Conservation (phyloP, 805 yeast species). For the Nakazawaea ernobii region DNA sequence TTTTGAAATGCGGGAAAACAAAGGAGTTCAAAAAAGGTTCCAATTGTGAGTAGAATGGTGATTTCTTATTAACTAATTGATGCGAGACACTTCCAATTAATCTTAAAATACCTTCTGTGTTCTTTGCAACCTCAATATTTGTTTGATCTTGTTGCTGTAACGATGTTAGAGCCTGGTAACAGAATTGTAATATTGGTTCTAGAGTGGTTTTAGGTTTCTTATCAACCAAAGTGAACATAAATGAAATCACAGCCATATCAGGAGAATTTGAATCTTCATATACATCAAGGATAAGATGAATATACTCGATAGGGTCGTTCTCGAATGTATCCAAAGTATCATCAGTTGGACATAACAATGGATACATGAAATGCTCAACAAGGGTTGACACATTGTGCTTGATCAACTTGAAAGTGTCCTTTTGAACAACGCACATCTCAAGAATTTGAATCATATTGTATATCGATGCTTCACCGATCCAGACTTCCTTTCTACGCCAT, state of each 20-base stretch:
- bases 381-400: constrained; percentile 64
- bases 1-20: constrained; percentile 67
- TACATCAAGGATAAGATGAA: constrained; percentile 67
- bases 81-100: constrained; percentile 70
- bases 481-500: constrained; percentile 62
- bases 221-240: constrained; percentile 65
- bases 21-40: constrained; percentile 58
- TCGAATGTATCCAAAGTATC: constrained; percentile 73
- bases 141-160: constrained; percentile 30
- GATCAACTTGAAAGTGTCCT: constrained; percentile 61
- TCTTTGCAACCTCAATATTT: constrained; percentile 45
- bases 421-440: constrained; percentile 53
- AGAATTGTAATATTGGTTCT: constrained; percentile 55
- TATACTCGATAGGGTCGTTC: constrained; percentile 86
- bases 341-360: constrained; percentile 69
- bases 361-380: constrained; percentile 71
- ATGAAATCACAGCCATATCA: constrained; percentile 72
- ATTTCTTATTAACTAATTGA: constrained; percentile 45
- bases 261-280: constrained; percentile 60
- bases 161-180: constrained; percentile 43
- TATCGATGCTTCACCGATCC: constrained; percentile 65
- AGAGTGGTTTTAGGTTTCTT: constrained; percentile 59
- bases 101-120: constrained; percentile 75
- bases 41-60: constrained; percentile 58
- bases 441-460: constrained; percentile 61